A percentile compares a stretch with the other conserved stretches of the same genome.
These are phyloP conservation scores for Boletales sp. DNA, from an alignment of 768 basidiomycete genomes.

Conservation along the genomic window DNA sequence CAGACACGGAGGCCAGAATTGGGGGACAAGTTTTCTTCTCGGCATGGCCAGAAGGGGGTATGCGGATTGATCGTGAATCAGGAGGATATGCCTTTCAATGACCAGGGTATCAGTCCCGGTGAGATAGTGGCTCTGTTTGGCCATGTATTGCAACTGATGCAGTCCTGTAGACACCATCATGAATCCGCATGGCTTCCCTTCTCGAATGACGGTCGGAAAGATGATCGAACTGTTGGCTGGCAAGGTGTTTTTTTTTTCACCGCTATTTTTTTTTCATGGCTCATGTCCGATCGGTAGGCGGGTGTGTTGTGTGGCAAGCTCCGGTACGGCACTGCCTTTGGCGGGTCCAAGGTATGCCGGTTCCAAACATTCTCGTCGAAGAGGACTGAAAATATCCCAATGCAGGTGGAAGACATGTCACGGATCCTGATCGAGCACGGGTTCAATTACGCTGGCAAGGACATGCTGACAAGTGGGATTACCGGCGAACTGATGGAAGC, in stretches of 20 bases:
- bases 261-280: background rate
- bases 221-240: slow-evolving; percentile 98
- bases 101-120: slow-evolving; percentile 94
- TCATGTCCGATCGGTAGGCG: slow-evolving; percentile 46
- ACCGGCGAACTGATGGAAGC: slow-evolving; percentile 96
- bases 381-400: slow-evolving; percentile 5
- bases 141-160: slow-evolving; percentile 8
- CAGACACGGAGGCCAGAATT: slow-evolving; percentile 96
- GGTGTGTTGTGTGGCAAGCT: slow-evolving; percentile 87
- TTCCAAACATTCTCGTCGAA: no score
- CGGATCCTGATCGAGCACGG: slow-evolving; percentile 92
- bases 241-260: slow-evolving; percentile 52
- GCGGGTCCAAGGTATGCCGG: slow-evolving; percentile 81
- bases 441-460: slow-evolving; percentile 98
- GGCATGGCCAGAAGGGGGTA: slow-evolving; percentile 99
- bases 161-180: slow-evolving; percentile 85
- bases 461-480: slow-evolving; percentile 97
- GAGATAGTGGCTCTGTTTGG: slow-evolving; percentile 18
- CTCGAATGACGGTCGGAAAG: slow-evolving; percentile 99
- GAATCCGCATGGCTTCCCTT: slow-evolving; percentile 99
- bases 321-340: slow-evolving; percentile 95
- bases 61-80: slow-evolving; percentile 99
- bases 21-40: slow-evolving; percentile 97
- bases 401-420: slow-evolving; percentile 95
- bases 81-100: slow-evolving; percentile 99